phyloP scores from a whole-genome alignment of 495 filamentous ascomycete species.

The Aspergillus ostianus region DNA sequence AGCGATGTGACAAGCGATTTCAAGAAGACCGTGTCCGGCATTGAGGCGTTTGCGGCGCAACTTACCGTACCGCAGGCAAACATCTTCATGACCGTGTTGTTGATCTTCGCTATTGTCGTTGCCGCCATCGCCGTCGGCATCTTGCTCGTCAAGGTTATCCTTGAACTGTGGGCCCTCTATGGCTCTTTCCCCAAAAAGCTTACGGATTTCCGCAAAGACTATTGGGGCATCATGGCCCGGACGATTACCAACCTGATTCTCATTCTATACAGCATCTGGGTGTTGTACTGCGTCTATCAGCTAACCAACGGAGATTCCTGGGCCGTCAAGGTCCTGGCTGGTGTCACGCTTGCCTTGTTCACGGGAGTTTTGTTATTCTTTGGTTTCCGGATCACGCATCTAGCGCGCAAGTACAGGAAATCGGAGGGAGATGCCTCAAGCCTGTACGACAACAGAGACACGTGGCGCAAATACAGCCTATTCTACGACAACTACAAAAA shows the following conservation, averaged over 20 bases:
- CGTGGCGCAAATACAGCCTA: slow-evolving; percentile 92
- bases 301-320: slow-evolving; percentile 93
- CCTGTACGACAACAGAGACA: slow-evolving; percentile 84
- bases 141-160: slow-evolving; percentile 84
- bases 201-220: slow-evolving; percentile 85
- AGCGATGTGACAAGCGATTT: slow-evolving; percentile 27
- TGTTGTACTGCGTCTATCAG: slow-evolving; percentile 93
- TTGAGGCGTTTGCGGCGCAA: slow-evolving; percentile 74
- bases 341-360: slow-evolving; percentile 74
- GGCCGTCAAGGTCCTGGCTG: slow-evolving; percentile 86
- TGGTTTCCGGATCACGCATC: slow-evolving; percentile 73
- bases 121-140: slow-evolving; percentile 84
- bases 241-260: slow-evolving; percentile 91
- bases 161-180: slow-evolving; percentile 90
- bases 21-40: slow-evolving; percentile 58
- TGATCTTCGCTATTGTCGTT: slow-evolving; percentile 85
- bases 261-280: slow-evolving; percentile 91
- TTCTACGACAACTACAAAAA: slow-evolving; percentile 96
- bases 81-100: slow-evolving; percentile 92
- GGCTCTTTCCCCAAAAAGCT: slow-evolving; percentile 81
- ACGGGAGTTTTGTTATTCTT: slow-evolving; percentile 78
- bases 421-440: slow-evolving; percentile 68
- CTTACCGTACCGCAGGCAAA: slow-evolving; percentile 82
- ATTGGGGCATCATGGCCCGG: slow-evolving; percentile 86
- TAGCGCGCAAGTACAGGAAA: slow-evolving; percentile 71